Percentiles rank a stretch among this genome's conserved stretches.
phyloP scores from a whole-genome alignment of 2,329 filamentous ascomycete species.

The Amesomyces nigricolor region DNA sequence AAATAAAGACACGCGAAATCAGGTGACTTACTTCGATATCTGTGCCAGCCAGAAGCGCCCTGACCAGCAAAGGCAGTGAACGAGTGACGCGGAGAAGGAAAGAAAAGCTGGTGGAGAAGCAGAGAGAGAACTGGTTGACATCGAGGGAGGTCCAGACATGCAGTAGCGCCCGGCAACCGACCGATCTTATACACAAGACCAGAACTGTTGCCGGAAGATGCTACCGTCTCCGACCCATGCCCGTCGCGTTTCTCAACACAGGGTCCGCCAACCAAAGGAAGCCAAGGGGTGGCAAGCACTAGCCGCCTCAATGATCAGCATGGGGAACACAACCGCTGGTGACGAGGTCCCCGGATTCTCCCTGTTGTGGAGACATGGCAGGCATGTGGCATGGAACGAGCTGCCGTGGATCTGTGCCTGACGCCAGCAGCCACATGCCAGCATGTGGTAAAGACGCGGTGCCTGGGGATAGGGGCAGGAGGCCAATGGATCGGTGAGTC shows the following conservation, averaged over 20 bases:
- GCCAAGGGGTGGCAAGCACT: slow-evolving; percentile 21
- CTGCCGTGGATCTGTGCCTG: slow-evolving; percentile 12
- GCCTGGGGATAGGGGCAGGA: neutral
- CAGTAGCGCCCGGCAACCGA: slow-evolving; percentile 6
- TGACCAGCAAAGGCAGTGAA: slow-evolving; percentile 17
- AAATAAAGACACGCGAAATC: neutral
- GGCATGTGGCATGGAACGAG: slow-evolving; percentile 9
- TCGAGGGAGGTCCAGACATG: neutral
- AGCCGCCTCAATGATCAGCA: slow-evolving; percentile 21
- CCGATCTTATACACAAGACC: slow-evolving; percentile 21
- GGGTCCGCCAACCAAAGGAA: slow-evolving; percentile 15
- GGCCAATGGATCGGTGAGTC: slow-evolving; percentile 6
- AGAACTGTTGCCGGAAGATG: slow-evolving; percentile 7
- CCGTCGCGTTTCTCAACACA: slow-evolving; percentile 18
- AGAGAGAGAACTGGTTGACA: slow-evolving; percentile 6
- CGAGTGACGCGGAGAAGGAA: slow-evolving; percentile 2
- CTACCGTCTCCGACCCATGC: slow-evolving; percentile 12
- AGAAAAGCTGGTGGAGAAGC: neutral
- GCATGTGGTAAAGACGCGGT: neutral
- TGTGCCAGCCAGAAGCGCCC: slow-evolving; percentile 10
- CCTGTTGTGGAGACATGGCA: slow-evolving; percentile 6
- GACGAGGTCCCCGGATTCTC: neutral
- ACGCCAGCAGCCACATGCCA: slow-evolving; percentile 10
- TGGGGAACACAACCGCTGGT: neutral
- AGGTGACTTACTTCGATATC: slow-evolving; percentile 13